A percentile compares a stretch with the other conserved stretches of the same genome.
Evolutionary conservation across 345 rosid species (phyloP).

Genomic region (Corchorus olitorius): DNA sequence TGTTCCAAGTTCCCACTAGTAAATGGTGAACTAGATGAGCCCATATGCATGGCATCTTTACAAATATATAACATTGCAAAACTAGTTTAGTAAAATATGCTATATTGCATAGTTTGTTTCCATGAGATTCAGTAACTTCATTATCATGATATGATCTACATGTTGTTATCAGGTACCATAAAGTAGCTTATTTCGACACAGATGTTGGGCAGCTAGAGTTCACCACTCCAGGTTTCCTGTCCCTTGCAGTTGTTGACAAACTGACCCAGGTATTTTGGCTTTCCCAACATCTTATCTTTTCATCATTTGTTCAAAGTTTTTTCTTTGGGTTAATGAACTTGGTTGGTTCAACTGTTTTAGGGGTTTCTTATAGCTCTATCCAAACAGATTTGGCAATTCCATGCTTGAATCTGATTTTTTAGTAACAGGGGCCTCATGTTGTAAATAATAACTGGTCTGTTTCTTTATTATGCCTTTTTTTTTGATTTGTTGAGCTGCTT

Average conservation of each 20-base stretch:
- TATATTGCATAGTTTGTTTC: too few species aligned
- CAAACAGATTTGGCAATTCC: constrained; percentile 75
- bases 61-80: neutral
- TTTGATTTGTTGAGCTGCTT: too few species aligned
- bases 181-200: constrained; percentile 83
- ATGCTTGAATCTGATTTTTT: too few species aligned
- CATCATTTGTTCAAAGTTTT: neutral
- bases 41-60: neutral
- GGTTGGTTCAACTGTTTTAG: neutral
- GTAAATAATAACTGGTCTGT: too few species aligned
- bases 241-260: constrained; percentile 73
- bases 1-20: neutral
- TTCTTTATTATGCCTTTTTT: too few species aligned
- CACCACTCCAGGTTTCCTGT: constrained; percentile 83
- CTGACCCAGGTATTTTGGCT: constrained; percentile 51
- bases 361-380: neutral
- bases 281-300: neutral
- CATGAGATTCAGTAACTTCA: neutral
- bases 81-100: too few species aligned
- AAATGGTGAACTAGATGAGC: neutral
- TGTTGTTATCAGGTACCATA: constrained; percentile 59
- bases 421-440: too few species aligned
- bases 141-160: neutral
- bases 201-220: constrained; percentile 98
- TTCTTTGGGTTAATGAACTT: neutral